Evolutionary conservation across 176 grass and related monocot species (phyloP), one percentile per base, ranked within the genome.

Genomic region (Eremochloa ophiuroides): DNA sequence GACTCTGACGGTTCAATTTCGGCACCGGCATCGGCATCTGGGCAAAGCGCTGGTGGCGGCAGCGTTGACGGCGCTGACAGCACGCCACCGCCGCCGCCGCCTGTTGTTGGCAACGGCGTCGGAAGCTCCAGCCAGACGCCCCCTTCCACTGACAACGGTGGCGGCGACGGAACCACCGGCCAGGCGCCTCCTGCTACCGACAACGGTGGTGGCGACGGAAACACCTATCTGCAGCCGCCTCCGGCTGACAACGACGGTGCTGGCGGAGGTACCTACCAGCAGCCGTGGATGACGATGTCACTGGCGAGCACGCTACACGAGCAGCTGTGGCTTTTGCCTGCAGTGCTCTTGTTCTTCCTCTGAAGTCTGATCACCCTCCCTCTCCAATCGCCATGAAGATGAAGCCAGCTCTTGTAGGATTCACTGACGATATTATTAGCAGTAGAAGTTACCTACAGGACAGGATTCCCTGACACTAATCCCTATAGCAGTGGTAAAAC

Each of bases 331-430:
- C 8, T 75, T 42, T 10, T 89, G 20, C 78, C 61, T 41, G 81
- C 81, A 8, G 8, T 76, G 27, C 27, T 81, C 26, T 17, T 81
- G 17, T 81, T 81, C 77, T 3, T 80, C 11, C 22, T 35, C 41
- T 89, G 82, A 70, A n/a, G n/a, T n/a, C n/a, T 85, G 70, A 66
- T 23, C 68, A 14, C 29, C 34, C 71, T 62, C 39, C 6, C 48
- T n/a, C n/a, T n/a, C n/a, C n/a, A n/a, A n/a, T 51, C 6, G 20
- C 43, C 76, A 28, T 20, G 69, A 44, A 37, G 37, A 20, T 10
- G 60, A 7, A n/a, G n/a, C n/a, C n/a, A 72, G 20, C 18, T 53
- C 62, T 80, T 80, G 62, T 80, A 76, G 69, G 62, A 74, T 74
- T 84, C 73, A 62, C 87, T 84, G 69, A 70, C 40, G 13, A n/a